Base-by-base conservation (phyloP, 164 flowering plant species). In the Warburgia ugandensis region DNA sequence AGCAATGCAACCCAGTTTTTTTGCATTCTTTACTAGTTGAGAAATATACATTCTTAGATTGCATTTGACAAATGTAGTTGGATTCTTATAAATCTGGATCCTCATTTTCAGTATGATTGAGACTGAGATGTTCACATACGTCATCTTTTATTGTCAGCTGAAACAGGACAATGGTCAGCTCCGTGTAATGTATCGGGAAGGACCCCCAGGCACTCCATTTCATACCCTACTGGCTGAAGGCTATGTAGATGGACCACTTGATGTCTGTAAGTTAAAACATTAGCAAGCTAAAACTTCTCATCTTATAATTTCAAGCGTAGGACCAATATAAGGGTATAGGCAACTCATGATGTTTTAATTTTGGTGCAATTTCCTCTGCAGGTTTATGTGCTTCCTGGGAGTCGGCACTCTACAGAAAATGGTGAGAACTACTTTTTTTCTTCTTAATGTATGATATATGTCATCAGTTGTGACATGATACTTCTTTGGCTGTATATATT, bases 121-220 rank as follows among this genome's bases (percentile, higher is more conserved):
- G n/a, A n/a, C n/a, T n/a, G 20, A 39, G 9, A 39, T 22, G 7
- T 22, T 39, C 8, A 39, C 43, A 20, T 30, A 19, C 4, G 23
- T 29, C 11, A 9, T 45, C 16, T 45, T 33, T 32, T 43, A 9
- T 48, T 31, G 3, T 31, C 77, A 91, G 96, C 62, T 87, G 57
- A 84, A 86, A 70, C 86, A 83, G 28, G 97, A 86, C 50, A 70
- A 53, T 71, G 86, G 84, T 55, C 87, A 86, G 38, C 73, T 53
- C 32, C 89, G 97, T 64, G 83, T 87, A 35, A 91, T 91, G 96
- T 86, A 91, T 50, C 80, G 94, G 35, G 90, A 84, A 76, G 95
- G 91, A 57, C 83, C 81, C 2, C 56, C 65, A 45, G 97, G 97
- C 35, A 75, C 80, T 59, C 98, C 95, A 0, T 77, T 75, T 66